A percentile compares a stretch with the other conserved stretches of the same genome.
These are phyloP conservation scores for Barnettozyma californica DNA, from an alignment of 805 yeast genomes.

Conservation along the genomic window DNA sequence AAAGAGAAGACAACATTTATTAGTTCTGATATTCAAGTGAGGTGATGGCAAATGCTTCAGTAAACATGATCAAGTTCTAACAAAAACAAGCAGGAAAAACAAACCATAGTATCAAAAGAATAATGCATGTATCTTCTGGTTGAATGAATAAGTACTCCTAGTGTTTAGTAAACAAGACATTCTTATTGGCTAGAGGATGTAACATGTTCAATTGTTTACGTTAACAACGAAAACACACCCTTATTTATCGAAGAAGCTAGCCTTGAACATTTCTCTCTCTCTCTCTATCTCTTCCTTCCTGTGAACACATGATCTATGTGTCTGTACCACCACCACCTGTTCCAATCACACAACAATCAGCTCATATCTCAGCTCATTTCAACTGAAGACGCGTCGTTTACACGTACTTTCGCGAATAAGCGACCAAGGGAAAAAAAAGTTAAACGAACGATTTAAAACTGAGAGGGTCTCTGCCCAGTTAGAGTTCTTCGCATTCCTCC, in stretches of 20 bases:
- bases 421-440: background rate
- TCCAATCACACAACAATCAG: background rate
- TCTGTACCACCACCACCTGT: background rate
- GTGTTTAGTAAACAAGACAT: background rate
- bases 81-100: background rate
- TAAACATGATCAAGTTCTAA: background rate
- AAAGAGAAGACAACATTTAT: slow-evolving; percentile 14
- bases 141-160: too few species aligned
- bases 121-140: background rate
- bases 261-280: background rate
- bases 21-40: background rate
- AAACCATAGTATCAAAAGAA: background rate
- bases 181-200: background rate
- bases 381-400: background rate
- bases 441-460: background rate
- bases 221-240: background rate
- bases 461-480: background rate
- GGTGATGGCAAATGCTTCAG: background rate
- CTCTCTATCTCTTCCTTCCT: background rate
- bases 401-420: background rate
- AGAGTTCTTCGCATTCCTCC: background rate
- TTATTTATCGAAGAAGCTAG: background rate
- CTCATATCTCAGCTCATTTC: slow-evolving; percentile 2
- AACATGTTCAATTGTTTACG: background rate
- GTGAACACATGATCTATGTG: background rate